phyloP scores from a whole-genome alignment of 192 early-diverging fungal species.

The Kappamyces sp. region DNA sequence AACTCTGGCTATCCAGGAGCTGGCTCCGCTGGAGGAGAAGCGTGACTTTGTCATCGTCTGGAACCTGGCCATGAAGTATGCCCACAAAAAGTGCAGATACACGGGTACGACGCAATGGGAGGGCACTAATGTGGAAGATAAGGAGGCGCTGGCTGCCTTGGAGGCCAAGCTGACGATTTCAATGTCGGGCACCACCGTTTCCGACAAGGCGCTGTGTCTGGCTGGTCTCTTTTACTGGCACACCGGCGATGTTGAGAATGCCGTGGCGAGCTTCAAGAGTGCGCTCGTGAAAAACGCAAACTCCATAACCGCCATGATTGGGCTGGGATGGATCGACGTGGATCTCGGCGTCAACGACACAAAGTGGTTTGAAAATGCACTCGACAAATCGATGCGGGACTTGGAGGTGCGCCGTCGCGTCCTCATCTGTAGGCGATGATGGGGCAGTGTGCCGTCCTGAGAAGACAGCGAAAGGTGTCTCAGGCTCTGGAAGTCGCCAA shows the following conservation, averaged over 20 bases:
- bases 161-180: slow-evolving; percentile 45
- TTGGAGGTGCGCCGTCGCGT: slow-evolving; percentile 26
- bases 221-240: slow-evolving; percentile 38
- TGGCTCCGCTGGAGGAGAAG: slow-evolving; percentile 44
- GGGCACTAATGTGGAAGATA: slow-evolving; percentile 26
- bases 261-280: slow-evolving; percentile 24
- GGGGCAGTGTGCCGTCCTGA: slow-evolving; percentile 17
- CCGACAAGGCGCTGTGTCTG: slow-evolving; percentile 23
- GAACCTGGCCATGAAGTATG: slow-evolving; percentile 41
- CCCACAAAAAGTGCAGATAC: slow-evolving; percentile 42
- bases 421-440: slow-evolving; percentile 10
- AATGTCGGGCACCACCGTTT: slow-evolving; percentile 13
- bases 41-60: slow-evolving; percentile 38
- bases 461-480: slow-evolving; percentile 28
- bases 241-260: slow-evolving; percentile 23
- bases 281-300: slow-evolving; percentile 23
- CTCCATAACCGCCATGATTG: slow-evolving; percentile 14
- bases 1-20: slow-evolving; percentile 34
- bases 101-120: slow-evolving; percentile 22
- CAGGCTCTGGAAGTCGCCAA: slow-evolving; percentile 43
- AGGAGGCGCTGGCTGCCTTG: slow-evolving; percentile 43
- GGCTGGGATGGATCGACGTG: slow-evolving; percentile 47
- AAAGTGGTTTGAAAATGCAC: slow-evolving; percentile 45
- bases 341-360: slow-evolving; percentile 20
- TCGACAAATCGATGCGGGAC: slow-evolving; percentile 38